Percentiles rank a stretch among this genome's conserved stretches.
Conservation (phyloP, 2,329 filamentous ascomycete species). For the Diaporthe citrichinensis region DNA sequence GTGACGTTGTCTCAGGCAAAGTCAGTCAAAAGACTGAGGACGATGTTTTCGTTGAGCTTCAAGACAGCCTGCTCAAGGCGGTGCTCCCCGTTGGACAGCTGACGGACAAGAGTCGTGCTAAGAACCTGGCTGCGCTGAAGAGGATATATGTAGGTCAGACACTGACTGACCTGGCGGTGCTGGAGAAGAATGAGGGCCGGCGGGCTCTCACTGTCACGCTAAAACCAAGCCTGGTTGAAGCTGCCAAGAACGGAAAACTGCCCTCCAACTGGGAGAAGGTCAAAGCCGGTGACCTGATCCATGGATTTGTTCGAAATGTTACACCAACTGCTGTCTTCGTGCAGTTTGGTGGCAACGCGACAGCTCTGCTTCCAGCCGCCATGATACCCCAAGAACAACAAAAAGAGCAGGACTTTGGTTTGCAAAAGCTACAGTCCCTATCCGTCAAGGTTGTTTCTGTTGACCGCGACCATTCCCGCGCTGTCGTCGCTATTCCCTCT, state of each 20-base stretch:
- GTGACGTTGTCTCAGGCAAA: slow-evolving; percentile 81
- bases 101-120: slow-evolving; percentile 85
- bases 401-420: slow-evolving; percentile 80
- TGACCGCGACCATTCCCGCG: slow-evolving; percentile 78
- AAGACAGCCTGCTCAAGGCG: slow-evolving; percentile 81
- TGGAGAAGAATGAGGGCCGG: slow-evolving; percentile 87
- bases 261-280: slow-evolving; percentile 81
- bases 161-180: slow-evolving; percentile 83
- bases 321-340: slow-evolving; percentile 86
- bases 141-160: slow-evolving; percentile 88
- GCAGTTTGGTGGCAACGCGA: slow-evolving; percentile 85
- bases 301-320: slow-evolving; percentile 89
- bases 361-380: slow-evolving; percentile 84
- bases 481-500: slow-evolving; percentile 69
- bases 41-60: slow-evolving; percentile 82
- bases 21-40: slow-evolving; percentile 87
- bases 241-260: slow-evolving; percentile 78
- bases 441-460: slow-evolving; percentile 79
- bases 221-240: slow-evolving; percentile 86
- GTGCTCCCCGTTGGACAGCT: slow-evolving; percentile 83
- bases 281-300: slow-evolving; percentile 75
- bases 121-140: slow-evolving; percentile 82
- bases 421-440: slow-evolving; percentile 83
- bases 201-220: slow-evolving; percentile 83
- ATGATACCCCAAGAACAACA: slow-evolving; percentile 81